Base-by-base conservation (phyloP, 208 protist species). In the Trypanosoma melophagium region DNA sequence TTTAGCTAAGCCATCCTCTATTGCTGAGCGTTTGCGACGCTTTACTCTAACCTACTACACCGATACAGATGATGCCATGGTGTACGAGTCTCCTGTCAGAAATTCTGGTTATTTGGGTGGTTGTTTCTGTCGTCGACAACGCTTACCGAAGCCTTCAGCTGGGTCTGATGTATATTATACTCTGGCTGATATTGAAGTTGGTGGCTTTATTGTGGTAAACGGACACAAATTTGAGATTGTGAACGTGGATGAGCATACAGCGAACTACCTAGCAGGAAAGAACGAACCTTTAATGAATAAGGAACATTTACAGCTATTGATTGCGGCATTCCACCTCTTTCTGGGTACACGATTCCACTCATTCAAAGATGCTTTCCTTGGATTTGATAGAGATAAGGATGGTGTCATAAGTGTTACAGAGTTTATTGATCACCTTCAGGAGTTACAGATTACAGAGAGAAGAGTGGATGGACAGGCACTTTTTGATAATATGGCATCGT, bases 21-120 rank as follows among this genome's bases (percentile, higher is more conserved):
- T 70, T 44, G 83, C 80, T 57, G 85, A 94, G 52, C 63, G 73
- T 51, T 61, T 71, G 54, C 82, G 91, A 9, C 86, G 83, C 38
- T 96, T 93, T 68, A 83, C 81, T 12, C 76, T 96, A 7, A 86
- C 83, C 28, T 94, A 81, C 76, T 90, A 93, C 84, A 90, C 86
- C 16, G 89, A 92, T 10, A 93, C 97, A 65, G 81, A 95, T 59
- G 95, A 97, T 73, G 66, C 96, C 22, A 85, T 83, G 70, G 75
- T 96, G 69, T 76, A 88, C 68, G 91, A 96, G 69, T 83, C 79
- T 17, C 60, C 70, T 17, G 47, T 81, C 10, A 74, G 75, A 53
- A 93, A 89, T 55, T 79, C 80, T 16, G 93, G 93, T 47, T 83
- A 87, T 53, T 51, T 77, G 38, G 90, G 89, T 51, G 93, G 95